A percentile compares a stretch with the other conserved stretches of the same genome.
phyloP scores from a whole-genome alignment of 2,329 filamentous ascomycete genomes.

The Malbranchea cinnamomea region DNA sequence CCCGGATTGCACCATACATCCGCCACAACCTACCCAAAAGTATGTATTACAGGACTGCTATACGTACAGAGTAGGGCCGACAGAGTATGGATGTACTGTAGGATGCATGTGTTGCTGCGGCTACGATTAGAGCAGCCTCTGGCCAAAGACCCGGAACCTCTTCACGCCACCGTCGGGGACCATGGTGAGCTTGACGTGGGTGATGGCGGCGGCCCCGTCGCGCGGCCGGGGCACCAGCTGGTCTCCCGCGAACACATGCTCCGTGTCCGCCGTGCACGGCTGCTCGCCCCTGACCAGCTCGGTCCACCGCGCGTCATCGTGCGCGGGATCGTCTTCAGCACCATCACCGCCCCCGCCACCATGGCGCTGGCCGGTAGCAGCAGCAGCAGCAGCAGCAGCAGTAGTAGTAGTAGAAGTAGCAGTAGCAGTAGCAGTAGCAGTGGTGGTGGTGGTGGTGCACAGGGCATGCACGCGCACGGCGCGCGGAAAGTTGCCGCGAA shows the following conservation, averaged over 20 bases:
- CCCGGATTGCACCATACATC: no score
- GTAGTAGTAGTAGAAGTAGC: no score
- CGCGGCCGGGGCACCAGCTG: no score
- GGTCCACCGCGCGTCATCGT: slow-evolving; percentile 23
- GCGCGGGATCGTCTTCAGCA: slow-evolving; percentile 16
- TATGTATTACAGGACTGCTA: no score
- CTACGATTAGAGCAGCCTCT: slow-evolving; percentile 22
- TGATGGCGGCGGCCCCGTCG: slow-evolving; percentile 46
- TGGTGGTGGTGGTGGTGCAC: slow-evolving; percentile 7
- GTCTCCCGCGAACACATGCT: slow-evolving; percentile 25
- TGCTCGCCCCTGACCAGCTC: slow-evolving; percentile 23
- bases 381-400: no score
- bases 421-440: background rate
- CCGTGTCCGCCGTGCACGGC: slow-evolving; percentile 24
- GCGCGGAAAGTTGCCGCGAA: slow-evolving; percentile 30
- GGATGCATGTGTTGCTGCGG: no score
- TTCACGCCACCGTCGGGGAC: slow-evolving; percentile 91
- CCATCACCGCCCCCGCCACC: slow-evolving; percentile 6
- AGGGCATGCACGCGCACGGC: slow-evolving; percentile 26
- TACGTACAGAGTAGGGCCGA: no score
- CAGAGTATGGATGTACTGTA: no score
- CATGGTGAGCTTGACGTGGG: slow-evolving; percentile 80
- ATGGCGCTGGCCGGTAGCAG: no score
- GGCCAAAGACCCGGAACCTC: slow-evolving; percentile 63
- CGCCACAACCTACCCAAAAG: no score